These are phyloP conservation scores for Mycena vitilis DNA, from an alignment of 768 basidiomycete genomes.

Conservation along the genomic window DNA sequence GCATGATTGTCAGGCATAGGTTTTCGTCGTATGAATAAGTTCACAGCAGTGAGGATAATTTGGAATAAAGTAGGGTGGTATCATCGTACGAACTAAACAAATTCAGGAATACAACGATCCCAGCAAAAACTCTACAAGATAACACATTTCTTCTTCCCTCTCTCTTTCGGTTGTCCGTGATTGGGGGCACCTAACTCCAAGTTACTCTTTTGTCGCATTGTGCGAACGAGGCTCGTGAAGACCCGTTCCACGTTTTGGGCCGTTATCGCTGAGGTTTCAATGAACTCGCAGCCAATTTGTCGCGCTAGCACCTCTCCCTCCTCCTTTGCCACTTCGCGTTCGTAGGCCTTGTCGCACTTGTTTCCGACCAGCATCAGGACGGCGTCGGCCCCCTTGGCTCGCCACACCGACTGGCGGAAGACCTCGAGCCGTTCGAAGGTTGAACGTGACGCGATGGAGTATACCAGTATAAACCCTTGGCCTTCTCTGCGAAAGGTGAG, in stretches of 20 bases:
- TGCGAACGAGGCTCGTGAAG: constrained; percentile 88
- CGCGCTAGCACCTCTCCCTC: constrained; percentile 87
- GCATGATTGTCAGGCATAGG: too few species aligned
- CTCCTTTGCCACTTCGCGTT: constrained; percentile 91
- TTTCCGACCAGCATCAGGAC: constrained; percentile 96
- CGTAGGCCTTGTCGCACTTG: constrained; percentile 91
- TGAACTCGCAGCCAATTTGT: constrained; percentile 90
- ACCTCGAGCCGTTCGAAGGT: constrained; percentile 92
- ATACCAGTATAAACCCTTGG: constrained; percentile 96
- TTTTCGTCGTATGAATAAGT: too few species aligned
- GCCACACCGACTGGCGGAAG: constrained; percentile 90
- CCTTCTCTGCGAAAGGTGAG: constrained; percentile 73
- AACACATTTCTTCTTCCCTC: constrained; percentile 72
- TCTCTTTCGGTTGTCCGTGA: constrained; percentile 48
- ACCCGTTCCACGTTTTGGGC: constrained; percentile 91
- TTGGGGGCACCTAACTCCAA: constrained; percentile 58
- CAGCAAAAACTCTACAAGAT: constrained; percentile 71
- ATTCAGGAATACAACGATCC: too few species aligned
- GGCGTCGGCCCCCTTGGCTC: constrained; percentile 87
- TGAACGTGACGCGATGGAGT: constrained; percentile 92
- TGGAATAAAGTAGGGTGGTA: too few species aligned
- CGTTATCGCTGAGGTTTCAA: constrained; percentile 97
- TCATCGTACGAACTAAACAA: too few species aligned
- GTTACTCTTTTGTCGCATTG: constrained; percentile 77
- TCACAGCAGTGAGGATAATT: too few species aligned